These are phyloP conservation scores for Spathaspora arborariae DNA, from an alignment of 805 yeast species.

Conservation along the genomic window DNA sequence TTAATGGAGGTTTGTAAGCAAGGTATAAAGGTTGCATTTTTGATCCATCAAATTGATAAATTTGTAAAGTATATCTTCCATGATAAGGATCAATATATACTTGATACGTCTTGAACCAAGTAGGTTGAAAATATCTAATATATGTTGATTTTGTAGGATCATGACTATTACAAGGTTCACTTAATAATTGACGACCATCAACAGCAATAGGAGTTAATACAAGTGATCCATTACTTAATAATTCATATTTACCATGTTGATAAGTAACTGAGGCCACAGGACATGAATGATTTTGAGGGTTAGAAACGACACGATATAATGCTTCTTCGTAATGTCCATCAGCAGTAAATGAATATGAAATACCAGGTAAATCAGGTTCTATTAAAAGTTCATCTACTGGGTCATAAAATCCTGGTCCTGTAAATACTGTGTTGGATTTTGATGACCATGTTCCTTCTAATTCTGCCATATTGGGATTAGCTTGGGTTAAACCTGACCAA, in stretches of 20 bases:
- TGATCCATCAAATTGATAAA: conserved; percentile 76
- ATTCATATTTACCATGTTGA: conserved; percentile 84
- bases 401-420: conserved; percentile 95
- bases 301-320: conserved; percentile 68
- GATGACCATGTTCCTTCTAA: conserved; percentile 93
- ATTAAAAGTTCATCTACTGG: conserved; percentile 92
- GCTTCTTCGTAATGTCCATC: conserved; percentile 95
- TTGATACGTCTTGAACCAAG: conserved; percentile 52
- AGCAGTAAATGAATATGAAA: conserved; percentile 85
- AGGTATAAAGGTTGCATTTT: conserved; percentile 83
- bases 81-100: conserved; percentile 73
- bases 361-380: conserved; percentile 95
- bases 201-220: conserved; percentile 69
- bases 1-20: conserved; percentile 90
- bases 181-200: conserved; percentile 88
- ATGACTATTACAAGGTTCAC: conserved; percentile 76
- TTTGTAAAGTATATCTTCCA: conserved; percentile 73
- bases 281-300: conserved; percentile 74
- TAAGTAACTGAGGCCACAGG: conserved; percentile 76
- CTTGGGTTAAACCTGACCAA: conserved; percentile 11
- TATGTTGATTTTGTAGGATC: conserved; percentile 48
- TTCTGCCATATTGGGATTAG: conserved; percentile 38
- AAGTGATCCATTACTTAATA: conserved; percentile 63
- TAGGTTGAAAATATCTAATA: conserved; percentile 67
- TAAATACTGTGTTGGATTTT: conserved; percentile 88